Conservation (phyloP, 495 filamentous ascomycete genomes). For the Hyaloscypha finlandica region DNA sequence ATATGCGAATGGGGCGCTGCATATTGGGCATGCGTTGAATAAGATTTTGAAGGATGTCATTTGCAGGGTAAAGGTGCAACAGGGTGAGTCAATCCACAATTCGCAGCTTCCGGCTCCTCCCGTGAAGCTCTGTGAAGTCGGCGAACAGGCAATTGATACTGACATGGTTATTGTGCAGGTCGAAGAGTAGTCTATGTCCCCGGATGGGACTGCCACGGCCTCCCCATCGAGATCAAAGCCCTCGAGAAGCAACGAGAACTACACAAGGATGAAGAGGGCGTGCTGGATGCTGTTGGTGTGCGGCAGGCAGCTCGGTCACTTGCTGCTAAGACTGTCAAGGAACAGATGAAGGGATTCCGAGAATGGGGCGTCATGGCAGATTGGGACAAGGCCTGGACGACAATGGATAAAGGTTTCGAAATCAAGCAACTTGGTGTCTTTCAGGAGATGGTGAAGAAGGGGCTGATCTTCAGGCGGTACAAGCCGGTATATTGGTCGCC, state of each 20-base stretch:
- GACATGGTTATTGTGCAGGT: conserved; percentile 16
- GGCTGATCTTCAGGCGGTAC: conserved; percentile 81
- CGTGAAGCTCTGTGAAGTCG: not conserved
- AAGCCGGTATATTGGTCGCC: conserved; percentile 98
- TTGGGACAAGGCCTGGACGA: conserved; percentile 90
- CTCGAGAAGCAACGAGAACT: conserved; percentile 54
- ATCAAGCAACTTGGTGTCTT: conserved; percentile 84
- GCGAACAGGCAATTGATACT: not conserved
- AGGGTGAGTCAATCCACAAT: conserved; percentile 45
- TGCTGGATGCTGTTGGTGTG: conserved; percentile 50
- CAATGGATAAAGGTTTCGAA: conserved; percentile 89
- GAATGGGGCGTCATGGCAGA: conserved; percentile 90
- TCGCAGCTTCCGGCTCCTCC: not conserved
- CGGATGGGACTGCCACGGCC: conserved; percentile 97
- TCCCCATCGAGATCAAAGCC: conserved; percentile 98
- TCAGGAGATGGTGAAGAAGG: conserved; percentile 77
- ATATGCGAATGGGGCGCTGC: conserved; percentile 93
- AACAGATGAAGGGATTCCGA: conserved; percentile 81
- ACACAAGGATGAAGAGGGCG: conserved; percentile 42
- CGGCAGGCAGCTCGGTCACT: conserved; percentile 73
- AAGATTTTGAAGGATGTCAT: conserved; percentile 97
- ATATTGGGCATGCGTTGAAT: conserved; percentile 97
- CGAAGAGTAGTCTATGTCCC: conserved; percentile 77
- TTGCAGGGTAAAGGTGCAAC: conserved; percentile 73
- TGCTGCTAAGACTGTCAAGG: conserved; percentile 69